A percentile compares a stretch with the other conserved stretches of the same genome.
Conservation (phyloP, 495 filamentous ascomycete genomes). For the Oleoguttula mirabilis region DNA sequence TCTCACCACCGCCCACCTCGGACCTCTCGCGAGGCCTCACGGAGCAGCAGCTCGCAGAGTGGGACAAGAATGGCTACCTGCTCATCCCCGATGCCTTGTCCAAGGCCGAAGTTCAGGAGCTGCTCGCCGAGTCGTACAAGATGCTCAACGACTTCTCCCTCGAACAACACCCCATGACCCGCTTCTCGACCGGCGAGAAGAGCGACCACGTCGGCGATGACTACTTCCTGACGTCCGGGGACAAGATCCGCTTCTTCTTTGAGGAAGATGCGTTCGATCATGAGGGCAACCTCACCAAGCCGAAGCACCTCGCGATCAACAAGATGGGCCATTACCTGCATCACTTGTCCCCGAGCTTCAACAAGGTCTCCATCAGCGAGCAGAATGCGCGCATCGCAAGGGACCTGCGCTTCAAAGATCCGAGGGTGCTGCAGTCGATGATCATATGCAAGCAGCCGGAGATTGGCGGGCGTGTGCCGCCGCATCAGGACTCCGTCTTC, state of each 20-base stretch:
- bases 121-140: conserved; percentile 60
- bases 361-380: conserved; percentile 41
- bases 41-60: conserved; percentile 55
- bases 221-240: conserved; percentile 80
- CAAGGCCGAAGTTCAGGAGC: conserved; percentile 45
- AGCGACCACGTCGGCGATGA: conserved; percentile 71
- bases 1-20: conserved; percentile 1
- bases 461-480: conserved; percentile 76
- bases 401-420: conserved; percentile 60
- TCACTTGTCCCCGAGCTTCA: conserved; percentile 58
- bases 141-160: conserved; percentile 68
- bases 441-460: conserved; percentile 96
- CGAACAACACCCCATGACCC: conserved; percentile 75
- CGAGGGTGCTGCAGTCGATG: conserved; percentile 80
- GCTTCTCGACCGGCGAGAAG: conserved; percentile 70
- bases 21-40: conserved; percentile 43
- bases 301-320: conserved; percentile 76
- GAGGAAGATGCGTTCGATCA: conserved; percentile 70
- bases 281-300: conserved; percentile 49
- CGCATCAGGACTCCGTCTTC: conserved; percentile 87
- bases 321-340: conserved; percentile 95
- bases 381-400: conserved; percentile 54
- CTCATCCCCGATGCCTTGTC: conserved; percentile 70
- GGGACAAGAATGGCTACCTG: conserved; percentile 76
- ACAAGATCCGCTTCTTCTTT: conserved; percentile 96